Base-by-base conservation (phyloP, 345 rosid species). In the Kandelia obovata region DNA sequence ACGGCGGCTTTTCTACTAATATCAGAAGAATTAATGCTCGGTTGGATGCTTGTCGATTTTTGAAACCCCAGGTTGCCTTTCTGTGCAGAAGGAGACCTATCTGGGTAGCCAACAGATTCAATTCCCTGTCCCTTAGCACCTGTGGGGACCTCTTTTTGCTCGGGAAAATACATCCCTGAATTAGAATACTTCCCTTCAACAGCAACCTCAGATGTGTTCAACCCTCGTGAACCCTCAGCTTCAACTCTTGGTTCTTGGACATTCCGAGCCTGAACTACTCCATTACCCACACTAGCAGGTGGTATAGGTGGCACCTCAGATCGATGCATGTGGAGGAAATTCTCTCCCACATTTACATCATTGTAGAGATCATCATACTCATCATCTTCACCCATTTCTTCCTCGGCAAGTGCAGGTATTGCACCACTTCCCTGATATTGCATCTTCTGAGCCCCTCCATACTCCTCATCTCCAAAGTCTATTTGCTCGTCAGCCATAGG, bases 311-410 rank as follows among this genome's bases (percentile, higher is more conserved):
- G 84, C 51, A 75, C 51, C 73, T 85, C 88, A 67, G 86, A 49
- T 53, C 69, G 83, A 57, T 85, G 94, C 80, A 84, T 83, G 72
- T 84, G 90, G 69, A 80, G 73, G 70, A 88, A 87, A 73, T 87
- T 83, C 76, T 88, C 96, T 27, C 96, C 96, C 20, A 90, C 94
- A 75, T 90, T 90, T 46, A 90, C 95, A 82, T 91, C 95, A 61
- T 90, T 90, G 63, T 90, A 90, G 19, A 91, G 89, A 80, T 91
- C 96, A 75, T 88, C 96, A 58, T 84, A 91, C 64, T 90, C 96
- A 72, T 90, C 96, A 73, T 90, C 96, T 74, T 77, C 94, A 75
- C 89, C 81, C 53, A 87, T 57, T 66, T 88, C 96, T 75, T 84
- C 96, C 77, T 91, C 96, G 5, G 87, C 90, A 68, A 91, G 78